A percentile compares a stretch with the other conserved stretches of the same genome.
phyloP scores from a whole-genome alignment of 345 rosid species.

The Acer negundo region DNA sequence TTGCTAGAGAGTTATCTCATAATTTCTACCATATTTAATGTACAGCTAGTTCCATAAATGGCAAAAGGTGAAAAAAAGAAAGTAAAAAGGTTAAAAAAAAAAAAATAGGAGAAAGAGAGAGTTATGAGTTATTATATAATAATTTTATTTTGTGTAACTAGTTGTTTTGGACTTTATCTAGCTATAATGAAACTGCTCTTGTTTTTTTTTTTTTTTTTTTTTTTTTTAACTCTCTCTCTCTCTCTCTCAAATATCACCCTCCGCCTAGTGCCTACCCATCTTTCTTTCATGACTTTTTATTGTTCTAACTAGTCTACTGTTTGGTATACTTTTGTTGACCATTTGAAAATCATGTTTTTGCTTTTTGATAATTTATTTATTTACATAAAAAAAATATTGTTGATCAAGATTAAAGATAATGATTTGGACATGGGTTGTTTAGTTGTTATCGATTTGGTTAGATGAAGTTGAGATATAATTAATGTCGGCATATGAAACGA shows the following conservation, averaged over 20 bases:
- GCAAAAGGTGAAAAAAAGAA: neutral
- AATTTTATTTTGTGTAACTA: conserved; percentile 2
- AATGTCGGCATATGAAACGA: too few relatives aligned
- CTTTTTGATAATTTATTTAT: neutral
- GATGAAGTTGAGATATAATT: too few relatives aligned
- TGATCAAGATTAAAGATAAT: too few relatives aligned
- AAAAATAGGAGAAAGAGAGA: neutral
- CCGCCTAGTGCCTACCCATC: conserved; percentile 32
- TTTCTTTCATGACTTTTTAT: conserved; percentile 28
- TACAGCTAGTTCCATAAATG: conserved; percentile 31
- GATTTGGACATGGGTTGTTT: too few relatives aligned
- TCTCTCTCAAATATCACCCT: conserved; percentile 2
- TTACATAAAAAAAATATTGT: too few relatives aligned
- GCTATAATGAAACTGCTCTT: conserved; percentile 3
- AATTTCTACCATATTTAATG: conserved; percentile 20
- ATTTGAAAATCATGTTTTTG: conserved; percentile 9
- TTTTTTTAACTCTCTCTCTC: too few relatives aligned
- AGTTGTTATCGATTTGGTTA: too few relatives aligned
- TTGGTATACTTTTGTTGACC: conserved; percentile 13
- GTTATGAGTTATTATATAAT: neutral
- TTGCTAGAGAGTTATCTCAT: conserved; percentile 11
- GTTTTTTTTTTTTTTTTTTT: conserved; percentile 10
- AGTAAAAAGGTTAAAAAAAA: neutral
- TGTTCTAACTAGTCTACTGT: neutral
- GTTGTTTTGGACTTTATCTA: conserved; percentile 18